Percentiles rank a stretch among this genome's conserved stretches.
These are phyloP conservation scores for Acanthochlamys bracteata DNA, from an alignment of 106 monocot genomes.

Conservation along the genomic window DNA sequence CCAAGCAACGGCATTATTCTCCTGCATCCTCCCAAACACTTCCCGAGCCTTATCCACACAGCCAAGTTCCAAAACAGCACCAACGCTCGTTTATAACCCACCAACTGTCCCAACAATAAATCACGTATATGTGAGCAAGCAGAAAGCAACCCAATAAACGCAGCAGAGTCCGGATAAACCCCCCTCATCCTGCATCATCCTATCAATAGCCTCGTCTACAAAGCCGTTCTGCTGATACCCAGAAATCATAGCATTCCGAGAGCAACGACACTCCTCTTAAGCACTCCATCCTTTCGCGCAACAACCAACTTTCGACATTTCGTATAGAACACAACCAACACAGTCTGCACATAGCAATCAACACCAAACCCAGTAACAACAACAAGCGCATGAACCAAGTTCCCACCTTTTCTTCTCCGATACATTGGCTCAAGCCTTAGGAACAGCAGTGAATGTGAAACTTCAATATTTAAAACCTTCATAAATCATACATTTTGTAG, in stretches of 20 bases:
- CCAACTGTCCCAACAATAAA: conserved; percentile 28
- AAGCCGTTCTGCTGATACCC: conserved; percentile 64
- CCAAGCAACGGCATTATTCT: conserved; percentile 44
- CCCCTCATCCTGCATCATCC: conserved; percentile 14
- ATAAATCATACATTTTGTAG: conserved; percentile 31
- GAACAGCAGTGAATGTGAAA: conserved; percentile 49
- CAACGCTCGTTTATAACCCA: conserved; percentile 15
- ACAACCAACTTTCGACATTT: conserved; percentile 22
- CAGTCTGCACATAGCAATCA: conserved; percentile 39
- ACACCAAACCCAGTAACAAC: conserved; percentile 18
- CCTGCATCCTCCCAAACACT: conserved; percentile 33
- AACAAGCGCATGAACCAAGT: conserved; percentile 26
- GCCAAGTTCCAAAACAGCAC: conserved; percentile 27
- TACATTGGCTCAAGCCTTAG: conserved; percentile 41
- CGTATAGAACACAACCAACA: conserved; percentile 34
- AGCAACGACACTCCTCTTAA: conserved; percentile 26
- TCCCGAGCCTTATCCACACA: conserved; percentile 30
- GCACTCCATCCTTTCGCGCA: conserved; percentile 38
- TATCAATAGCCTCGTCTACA: conserved; percentile 20
- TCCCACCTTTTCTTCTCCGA: conserved; percentile 17
- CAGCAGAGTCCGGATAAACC: conserved; percentile 32
- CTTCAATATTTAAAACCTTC: conserved; percentile 18
- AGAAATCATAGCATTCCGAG: conserved; percentile 53
- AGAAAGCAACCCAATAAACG: conserved; percentile 34
- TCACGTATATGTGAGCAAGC: conserved; percentile 44